phyloP scores from a whole-genome alignment of 2,329 filamentous ascomycete species.

The Cordyceps javanica region DNA sequence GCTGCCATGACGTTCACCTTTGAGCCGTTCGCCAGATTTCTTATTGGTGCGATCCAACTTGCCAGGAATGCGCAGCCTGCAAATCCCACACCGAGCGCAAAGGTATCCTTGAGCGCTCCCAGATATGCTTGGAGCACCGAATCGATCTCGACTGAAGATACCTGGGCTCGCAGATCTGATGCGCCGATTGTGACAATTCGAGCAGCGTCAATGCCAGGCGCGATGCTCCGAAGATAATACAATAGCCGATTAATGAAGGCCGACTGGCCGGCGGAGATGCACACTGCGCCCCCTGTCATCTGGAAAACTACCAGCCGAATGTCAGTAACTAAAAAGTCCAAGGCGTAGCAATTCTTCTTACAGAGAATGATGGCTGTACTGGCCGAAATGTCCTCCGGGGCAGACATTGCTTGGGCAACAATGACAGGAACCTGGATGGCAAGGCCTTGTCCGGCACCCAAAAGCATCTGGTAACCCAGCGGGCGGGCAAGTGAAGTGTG shows the following conservation, averaged over 20 bases:
- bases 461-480: neutral
- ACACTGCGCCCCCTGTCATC: neutral
- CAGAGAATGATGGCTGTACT: constrained; percentile 2
- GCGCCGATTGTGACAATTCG: neutral
- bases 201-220: neutral
- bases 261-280: neutral
- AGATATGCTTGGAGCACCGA: neutral
- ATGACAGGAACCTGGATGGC: constrained; percentile 7
- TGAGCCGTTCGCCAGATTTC: neutral
- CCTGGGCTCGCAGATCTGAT: neutral
- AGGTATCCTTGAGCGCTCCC: neutral
- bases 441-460: neutral
- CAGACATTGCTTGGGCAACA: neutral
- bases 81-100: neutral
- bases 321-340: neutral
- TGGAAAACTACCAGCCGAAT: neutral
- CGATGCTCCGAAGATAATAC: neutral
- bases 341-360: neutral
- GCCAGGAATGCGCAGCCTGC: constrained; percentile 4
- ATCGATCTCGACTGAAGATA: neutral
- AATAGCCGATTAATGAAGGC: neutral
- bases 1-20: neutral
- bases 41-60: constrained; percentile 2
- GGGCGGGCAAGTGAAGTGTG: neutral
- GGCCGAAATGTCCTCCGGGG: neutral